Percentiles rank a stretch among this genome's conserved stretches.
Evolutionary conservation across 1,284 basidiomycete genomes (phyloP).

Genomic region (Phylloporus sp.): DNA sequence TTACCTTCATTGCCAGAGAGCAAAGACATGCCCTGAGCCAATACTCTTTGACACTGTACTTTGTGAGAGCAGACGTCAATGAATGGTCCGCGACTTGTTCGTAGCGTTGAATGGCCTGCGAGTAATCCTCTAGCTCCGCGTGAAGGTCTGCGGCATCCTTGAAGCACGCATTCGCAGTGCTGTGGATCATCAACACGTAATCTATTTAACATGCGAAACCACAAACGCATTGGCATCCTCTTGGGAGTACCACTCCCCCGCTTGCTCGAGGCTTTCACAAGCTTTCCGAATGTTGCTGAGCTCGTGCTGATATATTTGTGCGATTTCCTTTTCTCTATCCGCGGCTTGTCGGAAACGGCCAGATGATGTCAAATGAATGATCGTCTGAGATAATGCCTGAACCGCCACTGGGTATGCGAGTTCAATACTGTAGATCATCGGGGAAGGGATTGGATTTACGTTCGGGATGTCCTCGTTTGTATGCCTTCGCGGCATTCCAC

Average conservation of each 20-base stretch:
- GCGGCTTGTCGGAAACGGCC: slow-evolving; percentile 98
- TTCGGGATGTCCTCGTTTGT: slow-evolving; percentile 86
- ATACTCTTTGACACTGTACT: slow-evolving; percentile 98
- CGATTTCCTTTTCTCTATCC: slow-evolving; percentile 97
- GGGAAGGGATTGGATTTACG: slow-evolving; percentile 45
- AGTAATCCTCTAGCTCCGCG: slow-evolving; percentile 87
- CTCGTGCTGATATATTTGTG: slow-evolving; percentile 87
- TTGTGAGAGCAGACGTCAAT: slow-evolving; percentile 86
- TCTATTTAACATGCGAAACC: slow-evolving; percentile 2
- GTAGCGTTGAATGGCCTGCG: slow-evolving; percentile 86
- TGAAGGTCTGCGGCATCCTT: slow-evolving; percentile 97
- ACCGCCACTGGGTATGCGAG: slow-evolving; percentile 73
- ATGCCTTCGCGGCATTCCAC: slow-evolving; percentile 96
- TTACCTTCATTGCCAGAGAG: slow-evolving; percentile 86
- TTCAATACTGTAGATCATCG: slow-evolving; percentile 19
- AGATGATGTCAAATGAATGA: slow-evolving; percentile 80
- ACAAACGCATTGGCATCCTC: slow-evolving; percentile 92
- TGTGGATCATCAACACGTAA: slow-evolving; percentile 38
- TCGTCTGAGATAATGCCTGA: slow-evolving; percentile 86
- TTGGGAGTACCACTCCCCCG: slow-evolving; percentile 97
- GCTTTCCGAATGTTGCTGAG: slow-evolving; percentile 77
- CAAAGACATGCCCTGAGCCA: slow-evolving; percentile 91
- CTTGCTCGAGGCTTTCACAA: slow-evolving; percentile 89
- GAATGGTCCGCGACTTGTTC: slow-evolving; percentile 91
- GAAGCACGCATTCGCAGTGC: slow-evolving; percentile 94